A percentile compares a stretch with the other conserved stretches of the same genome.
Conservation (phyloP, 306 rosid genomes). For the Delonix regia region DNA sequence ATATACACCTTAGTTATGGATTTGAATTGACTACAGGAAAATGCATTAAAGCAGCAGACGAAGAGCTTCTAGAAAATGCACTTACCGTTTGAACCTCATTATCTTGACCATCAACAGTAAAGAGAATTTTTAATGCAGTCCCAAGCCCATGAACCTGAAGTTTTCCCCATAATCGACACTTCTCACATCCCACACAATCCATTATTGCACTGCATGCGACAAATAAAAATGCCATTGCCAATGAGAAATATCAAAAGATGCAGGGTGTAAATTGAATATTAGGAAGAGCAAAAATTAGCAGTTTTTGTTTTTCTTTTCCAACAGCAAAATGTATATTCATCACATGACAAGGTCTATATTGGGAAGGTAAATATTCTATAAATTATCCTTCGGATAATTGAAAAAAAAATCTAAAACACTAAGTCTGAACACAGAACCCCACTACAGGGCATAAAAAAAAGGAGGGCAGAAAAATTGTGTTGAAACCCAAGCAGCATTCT, state of each 20-base stretch:
- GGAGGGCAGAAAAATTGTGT: background rate
- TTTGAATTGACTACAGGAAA: background rate
- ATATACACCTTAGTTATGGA: background rate
- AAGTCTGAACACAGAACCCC: background rate
- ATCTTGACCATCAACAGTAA: slow-evolving; percentile 67
- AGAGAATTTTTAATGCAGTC: slow-evolving; percentile 92
- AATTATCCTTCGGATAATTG: background rate
- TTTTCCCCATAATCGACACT: slow-evolving; percentile 98
- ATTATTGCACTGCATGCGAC: slow-evolving; percentile 75
- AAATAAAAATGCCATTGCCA: slow-evolving; percentile 20
- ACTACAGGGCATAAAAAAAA: no score
- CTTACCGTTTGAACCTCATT: slow-evolving; percentile 64
- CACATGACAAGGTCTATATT: background rate
- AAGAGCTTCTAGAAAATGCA: slow-evolving; percentile 23
- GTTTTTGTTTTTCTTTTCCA: background rate
- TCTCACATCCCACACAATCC: slow-evolving; percentile 99
- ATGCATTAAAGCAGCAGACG: slow-evolving; percentile 5
- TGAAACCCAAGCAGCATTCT: slow-evolving; percentile 1
- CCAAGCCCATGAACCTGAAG: slow-evolving; percentile 99
- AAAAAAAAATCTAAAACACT: no score
- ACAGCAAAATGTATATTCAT: slow-evolving; percentile 9
- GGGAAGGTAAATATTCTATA: slow-evolving; percentile 2
- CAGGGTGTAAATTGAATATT: slow-evolving; percentile 12
- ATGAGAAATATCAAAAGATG: slow-evolving; percentile 17
- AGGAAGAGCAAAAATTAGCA: slow-evolving; percentile 18